These are phyloP conservation scores for Jaltomata sinuosa DNA, from an alignment of 257 asterid species.

Conservation along the genomic window DNA sequence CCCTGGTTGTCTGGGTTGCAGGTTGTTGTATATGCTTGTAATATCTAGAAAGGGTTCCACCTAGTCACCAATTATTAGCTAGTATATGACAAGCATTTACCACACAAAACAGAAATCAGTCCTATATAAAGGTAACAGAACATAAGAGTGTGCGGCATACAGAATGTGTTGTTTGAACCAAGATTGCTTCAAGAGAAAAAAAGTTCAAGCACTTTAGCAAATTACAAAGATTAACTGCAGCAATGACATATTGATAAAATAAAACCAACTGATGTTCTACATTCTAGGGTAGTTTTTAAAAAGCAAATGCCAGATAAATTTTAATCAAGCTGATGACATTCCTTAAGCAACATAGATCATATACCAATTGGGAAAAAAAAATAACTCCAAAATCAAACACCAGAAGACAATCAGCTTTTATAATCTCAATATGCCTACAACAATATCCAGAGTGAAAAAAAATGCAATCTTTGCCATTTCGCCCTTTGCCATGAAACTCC, in stretches of 20 bases:
- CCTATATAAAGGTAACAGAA: background rate
- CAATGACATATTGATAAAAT: background rate
- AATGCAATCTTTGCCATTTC: background rate
- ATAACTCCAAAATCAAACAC: background rate
- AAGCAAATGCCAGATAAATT: background rate
- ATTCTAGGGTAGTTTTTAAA: background rate
- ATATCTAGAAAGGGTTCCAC: constrained; percentile 86
- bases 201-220: background rate
- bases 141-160: background rate
- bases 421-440: background rate
- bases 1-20: constrained; percentile 48
- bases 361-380: background rate
- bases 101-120: background rate
- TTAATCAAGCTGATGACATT: background rate
- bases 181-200: background rate
- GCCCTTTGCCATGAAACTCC: background rate
- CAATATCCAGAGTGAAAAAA: background rate
- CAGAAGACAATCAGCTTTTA: background rate
- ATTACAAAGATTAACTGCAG: background rate
- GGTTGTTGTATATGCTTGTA: constrained; percentile 46
- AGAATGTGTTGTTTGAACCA: background rate
- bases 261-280: background rate
- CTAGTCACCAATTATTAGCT: constrained; percentile 25
- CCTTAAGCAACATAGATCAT: background rate
- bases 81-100: background rate